These are phyloP conservation scores for Capsicum chinense DNA, from an alignment of 257 asterid genomes.

Conservation along the genomic window DNA sequence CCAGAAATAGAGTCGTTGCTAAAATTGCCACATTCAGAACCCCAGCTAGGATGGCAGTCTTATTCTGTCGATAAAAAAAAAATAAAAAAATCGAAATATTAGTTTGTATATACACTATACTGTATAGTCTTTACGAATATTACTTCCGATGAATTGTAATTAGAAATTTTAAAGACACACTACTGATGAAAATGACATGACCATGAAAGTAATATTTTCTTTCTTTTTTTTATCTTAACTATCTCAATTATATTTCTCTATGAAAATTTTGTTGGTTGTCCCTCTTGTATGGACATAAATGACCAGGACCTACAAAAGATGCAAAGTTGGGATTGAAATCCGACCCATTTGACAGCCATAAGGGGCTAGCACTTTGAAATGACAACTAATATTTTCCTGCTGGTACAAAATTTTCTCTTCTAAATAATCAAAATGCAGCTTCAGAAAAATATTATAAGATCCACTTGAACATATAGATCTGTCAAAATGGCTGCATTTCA, in stretches of 20 bases:
- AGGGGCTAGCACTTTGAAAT: neutral
- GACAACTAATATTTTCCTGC: neutral
- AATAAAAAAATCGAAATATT: neutral
- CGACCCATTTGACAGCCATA: neutral
- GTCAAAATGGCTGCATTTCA: neutral
- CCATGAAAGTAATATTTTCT: neutral
- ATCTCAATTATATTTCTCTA: neutral
- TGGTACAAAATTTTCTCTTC: neutral
- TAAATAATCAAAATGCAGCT: neutral
- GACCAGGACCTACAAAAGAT: neutral
- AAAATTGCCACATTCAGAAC: constrained; percentile 54
- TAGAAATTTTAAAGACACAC: no score
- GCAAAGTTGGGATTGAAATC: neutral
- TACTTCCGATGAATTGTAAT: neutral
- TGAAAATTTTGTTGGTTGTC: neutral
- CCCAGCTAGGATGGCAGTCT: constrained; percentile 48
- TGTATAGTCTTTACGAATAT: neutral
- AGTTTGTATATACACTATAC: neutral
- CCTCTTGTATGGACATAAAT: neutral
- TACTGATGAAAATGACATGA: neutral
- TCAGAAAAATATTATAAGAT: neutral
- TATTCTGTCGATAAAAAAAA: constrained; percentile 38
- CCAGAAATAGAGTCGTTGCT: constrained; percentile 38
- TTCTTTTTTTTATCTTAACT: no score
- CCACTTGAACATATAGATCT: neutral